These are phyloP conservation scores for Hemileccinum rubropunctum DNA, from an alignment of 768 basidiomycete species.

Conservation along the genomic window DNA sequence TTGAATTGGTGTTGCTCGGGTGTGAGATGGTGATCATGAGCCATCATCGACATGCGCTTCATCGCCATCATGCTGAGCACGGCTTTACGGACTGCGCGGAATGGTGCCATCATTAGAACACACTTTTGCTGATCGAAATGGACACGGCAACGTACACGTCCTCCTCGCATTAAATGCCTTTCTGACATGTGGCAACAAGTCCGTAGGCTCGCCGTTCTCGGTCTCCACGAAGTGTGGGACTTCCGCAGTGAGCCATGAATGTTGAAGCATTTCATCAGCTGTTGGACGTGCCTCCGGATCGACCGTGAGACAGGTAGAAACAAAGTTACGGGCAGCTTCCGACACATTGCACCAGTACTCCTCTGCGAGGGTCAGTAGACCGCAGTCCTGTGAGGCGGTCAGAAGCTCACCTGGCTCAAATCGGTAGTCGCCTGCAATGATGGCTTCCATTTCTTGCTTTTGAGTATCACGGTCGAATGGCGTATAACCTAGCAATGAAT, in stretches of 20 bases:
- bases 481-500: conserved; percentile 65
- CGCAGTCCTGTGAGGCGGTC: neutral
- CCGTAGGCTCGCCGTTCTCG: conserved; percentile 55
- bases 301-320: conserved; percentile 76
- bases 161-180: conserved; percentile 86
- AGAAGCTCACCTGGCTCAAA: conserved; percentile 63
- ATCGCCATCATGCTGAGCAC: conserved; percentile 85
- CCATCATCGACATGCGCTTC: conserved; percentile 68
- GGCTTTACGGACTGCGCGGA: conserved; percentile 74
- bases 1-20: conserved; percentile 49
- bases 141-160: conserved; percentile 57
- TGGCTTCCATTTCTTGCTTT: conserved; percentile 91
- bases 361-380: conserved; percentile 31
- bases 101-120: conserved; percentile 2
- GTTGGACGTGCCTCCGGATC: conserved; percentile 82
- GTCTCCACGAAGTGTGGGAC: conserved; percentile 67
- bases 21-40: conserved; percentile 36
- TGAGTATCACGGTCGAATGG: conserved; percentile 94
- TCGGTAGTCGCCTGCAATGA: conserved; percentile 88
- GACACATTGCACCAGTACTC: conserved; percentile 91
- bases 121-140: neutral
- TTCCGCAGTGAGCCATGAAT: conserved; percentile 63
- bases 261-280: conserved; percentile 67
- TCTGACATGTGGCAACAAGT: conserved; percentile 87
- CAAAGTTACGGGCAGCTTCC: conserved; percentile 79